phyloP scores from a whole-genome alignment of 805 yeast species.

The Saitoella complicata region DNA sequence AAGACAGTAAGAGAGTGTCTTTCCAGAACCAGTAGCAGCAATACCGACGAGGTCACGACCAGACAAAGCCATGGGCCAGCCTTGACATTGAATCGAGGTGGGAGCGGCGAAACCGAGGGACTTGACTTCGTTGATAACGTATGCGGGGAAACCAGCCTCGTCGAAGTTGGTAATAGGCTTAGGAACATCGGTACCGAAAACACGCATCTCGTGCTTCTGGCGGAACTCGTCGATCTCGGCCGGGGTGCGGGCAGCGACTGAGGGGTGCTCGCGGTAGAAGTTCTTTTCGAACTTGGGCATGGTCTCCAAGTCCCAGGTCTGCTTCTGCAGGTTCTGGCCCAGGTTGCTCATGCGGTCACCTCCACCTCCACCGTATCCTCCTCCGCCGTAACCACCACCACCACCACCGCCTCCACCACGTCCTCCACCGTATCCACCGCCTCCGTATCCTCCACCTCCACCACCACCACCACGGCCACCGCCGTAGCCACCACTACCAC shows the following conservation, averaged over 20 bases:
- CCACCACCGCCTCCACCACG: constrained; percentile 21
- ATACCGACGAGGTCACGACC: constrained; percentile 99
- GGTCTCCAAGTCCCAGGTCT: constrained; percentile 62
- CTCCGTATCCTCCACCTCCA: constrained; percentile 26
- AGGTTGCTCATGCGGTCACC: constrained; percentile 30
- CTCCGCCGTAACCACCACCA: constrained; percentile 24
- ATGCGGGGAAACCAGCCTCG: constrained; percentile 96
- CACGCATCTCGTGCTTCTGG: constrained; percentile 69
- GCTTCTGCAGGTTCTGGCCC: constrained; percentile 46
- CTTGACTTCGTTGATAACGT: constrained; percentile 76
- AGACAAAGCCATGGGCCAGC: constrained; percentile 99
- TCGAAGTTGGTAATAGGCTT: constrained; percentile 85
- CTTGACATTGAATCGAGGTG: constrained; percentile 96
- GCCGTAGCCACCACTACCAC: constrained; percentile 24
- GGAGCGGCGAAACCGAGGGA: constrained; percentile 87
- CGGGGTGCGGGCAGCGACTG: constrained; percentile 58
- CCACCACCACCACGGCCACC: constrained; percentile 21
- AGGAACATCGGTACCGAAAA: constrained; percentile 72
- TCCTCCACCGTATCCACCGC: constrained; percentile 24
- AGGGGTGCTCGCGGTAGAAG: constrained; percentile 75
- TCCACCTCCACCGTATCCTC: constrained; percentile 19
- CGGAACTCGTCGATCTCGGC: constrained; percentile 63
- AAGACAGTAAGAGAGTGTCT: constrained; percentile 89
- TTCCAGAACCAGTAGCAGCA: constrained; percentile 98
- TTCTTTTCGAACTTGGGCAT: constrained; percentile 89